phyloP scores from a whole-genome alignment of 73 alveolate species.

The Paramecium biaurelia region DNA sequence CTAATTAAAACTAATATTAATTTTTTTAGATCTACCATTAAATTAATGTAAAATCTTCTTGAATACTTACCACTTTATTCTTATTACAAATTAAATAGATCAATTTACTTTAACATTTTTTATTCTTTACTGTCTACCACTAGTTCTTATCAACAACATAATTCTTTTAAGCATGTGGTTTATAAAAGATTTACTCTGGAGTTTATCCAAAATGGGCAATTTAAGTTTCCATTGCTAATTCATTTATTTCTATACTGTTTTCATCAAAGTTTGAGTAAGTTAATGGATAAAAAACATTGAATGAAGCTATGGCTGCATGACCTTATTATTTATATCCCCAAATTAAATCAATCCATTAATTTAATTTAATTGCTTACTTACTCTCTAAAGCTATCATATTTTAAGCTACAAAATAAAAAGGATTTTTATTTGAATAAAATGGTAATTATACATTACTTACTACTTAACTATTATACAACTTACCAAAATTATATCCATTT shows the following conservation, averaged over 20 bases:
- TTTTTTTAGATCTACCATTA: background rate
- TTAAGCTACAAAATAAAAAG: slow-evolving; percentile 67
- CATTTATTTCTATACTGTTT: slow-evolving; percentile 70
- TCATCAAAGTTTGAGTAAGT: slow-evolving; percentile 86
- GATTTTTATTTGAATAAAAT: slow-evolving; percentile 74
- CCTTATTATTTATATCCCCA: slow-evolving; percentile 85
- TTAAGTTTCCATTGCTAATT: slow-evolving; percentile 77
- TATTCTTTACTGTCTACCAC: background rate
- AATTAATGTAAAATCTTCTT: background rate
- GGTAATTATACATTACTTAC: slow-evolving; percentile 81
- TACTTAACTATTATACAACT: slow-evolving; percentile 68
- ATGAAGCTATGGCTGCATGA: slow-evolving; percentile 74
- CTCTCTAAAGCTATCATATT: slow-evolving; percentile 78
- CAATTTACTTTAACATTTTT: background rate
- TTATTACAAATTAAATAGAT: background rate
- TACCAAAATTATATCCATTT: slow-evolving; percentile 74
- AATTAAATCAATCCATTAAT: slow-evolving; percentile 83
- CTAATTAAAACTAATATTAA: background rate
- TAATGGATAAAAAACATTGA: slow-evolving; percentile 69
- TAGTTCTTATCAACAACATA: background rate
- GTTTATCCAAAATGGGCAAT: slow-evolving; percentile 91
- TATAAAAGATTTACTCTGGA: slow-evolving; percentile 83
- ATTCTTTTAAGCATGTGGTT: slow-evolving; percentile 30
- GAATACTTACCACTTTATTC: background rate
- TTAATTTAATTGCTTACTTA: slow-evolving; percentile 63